Conservation (phyloP, 1,284 basidiomycete genomes). For the Ustilago curta region DNA sequence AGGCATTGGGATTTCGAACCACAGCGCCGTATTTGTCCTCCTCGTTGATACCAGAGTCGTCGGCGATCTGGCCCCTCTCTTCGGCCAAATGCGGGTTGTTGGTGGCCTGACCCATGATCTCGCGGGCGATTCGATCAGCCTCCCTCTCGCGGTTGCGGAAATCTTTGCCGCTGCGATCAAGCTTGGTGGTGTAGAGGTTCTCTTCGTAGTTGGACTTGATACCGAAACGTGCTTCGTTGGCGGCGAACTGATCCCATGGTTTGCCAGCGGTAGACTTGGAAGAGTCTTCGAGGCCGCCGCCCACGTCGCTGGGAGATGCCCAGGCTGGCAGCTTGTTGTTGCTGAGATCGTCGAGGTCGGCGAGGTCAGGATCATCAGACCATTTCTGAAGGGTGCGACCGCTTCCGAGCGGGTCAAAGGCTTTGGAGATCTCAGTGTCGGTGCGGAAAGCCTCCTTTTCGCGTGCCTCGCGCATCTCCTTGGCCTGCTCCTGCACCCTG, state of each 20-base stretch:
- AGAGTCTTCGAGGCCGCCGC: conserved; percentile 20
- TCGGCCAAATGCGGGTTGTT: conserved; percentile 88
- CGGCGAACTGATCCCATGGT: conserved; percentile 95
- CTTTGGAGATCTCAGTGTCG: conserved; percentile 62
- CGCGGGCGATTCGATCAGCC: conserved; percentile 87
- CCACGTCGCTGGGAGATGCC: conserved; percentile 23
- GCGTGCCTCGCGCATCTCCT: conserved; percentile 45
- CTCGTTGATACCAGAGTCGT: conserved; percentile 81
- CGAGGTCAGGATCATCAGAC: conserved; percentile 57
- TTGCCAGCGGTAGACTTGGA: conserved; percentile 14
- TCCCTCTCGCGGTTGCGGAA: conserved; percentile 89
- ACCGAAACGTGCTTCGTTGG: conserved; percentile 92
- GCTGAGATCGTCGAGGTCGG: conserved; percentile 37
- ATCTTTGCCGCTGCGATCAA: conserved; percentile 85
- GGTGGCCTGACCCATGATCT: conserved; percentile 78
- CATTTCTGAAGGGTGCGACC: conserved; percentile 59
- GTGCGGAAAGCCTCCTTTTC: conserved; percentile 61
- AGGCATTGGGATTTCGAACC: conserved; percentile 85
- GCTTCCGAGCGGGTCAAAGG: conserved; percentile 50
- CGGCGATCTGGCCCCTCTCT: conserved; percentile 81
- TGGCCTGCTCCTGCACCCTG: conserved; percentile 52
- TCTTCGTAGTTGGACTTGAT: conserved; percentile 92
- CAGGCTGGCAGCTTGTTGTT: conserved; percentile 39
- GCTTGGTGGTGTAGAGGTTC: conserved; percentile 92
- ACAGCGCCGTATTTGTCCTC: conserved; percentile 99